A percentile compares a stretch with the other conserved stretches of the same genome.
These are phyloP conservation scores for Neoconidiobolus thromboides DNA, from an alignment of 371 early-diverging fungal species.

Conservation along the genomic window DNA sequence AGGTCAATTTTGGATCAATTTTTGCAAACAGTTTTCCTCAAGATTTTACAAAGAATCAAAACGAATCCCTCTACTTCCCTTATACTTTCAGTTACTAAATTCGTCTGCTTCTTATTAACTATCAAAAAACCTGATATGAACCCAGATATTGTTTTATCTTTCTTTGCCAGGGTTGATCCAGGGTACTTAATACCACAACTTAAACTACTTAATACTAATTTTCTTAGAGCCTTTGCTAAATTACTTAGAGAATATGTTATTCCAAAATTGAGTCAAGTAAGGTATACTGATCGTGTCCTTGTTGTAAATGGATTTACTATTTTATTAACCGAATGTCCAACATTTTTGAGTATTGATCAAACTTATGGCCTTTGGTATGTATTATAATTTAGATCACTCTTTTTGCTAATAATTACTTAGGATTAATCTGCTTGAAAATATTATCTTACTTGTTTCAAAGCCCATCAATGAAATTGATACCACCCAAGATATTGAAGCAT, in stretches of 20 bases:
- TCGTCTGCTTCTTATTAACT: not conserved
- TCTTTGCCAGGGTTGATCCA: not conserved
- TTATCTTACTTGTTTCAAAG: not conserved
- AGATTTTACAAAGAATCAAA: not conserved
- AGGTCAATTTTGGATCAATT: not conserved
- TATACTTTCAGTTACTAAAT: not conserved
- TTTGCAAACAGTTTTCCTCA: not conserved
- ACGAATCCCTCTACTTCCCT: not conserved
- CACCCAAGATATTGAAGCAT: not conserved
- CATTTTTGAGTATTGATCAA: not conserved
- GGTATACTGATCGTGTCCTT: not conserved
- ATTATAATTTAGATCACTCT: not conserved
- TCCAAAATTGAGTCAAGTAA: not conserved
- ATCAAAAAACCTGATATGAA: not conserved
- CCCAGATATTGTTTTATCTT: not conserved
- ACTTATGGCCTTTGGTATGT: not conserved
- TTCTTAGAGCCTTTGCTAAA: not conserved
- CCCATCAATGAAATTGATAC: not conserved
- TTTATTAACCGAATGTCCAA: not conserved
- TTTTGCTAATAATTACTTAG: too few relatives aligned
- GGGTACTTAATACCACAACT: not conserved
- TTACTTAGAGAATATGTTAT: not conserved
- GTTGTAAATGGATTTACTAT: not conserved
- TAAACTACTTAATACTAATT: not conserved
- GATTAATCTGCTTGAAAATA: not conserved